phyloP scores from a whole-genome alignment of 1,284 basidiomycete species.

The Veloporphyrellus conicus region DNA sequence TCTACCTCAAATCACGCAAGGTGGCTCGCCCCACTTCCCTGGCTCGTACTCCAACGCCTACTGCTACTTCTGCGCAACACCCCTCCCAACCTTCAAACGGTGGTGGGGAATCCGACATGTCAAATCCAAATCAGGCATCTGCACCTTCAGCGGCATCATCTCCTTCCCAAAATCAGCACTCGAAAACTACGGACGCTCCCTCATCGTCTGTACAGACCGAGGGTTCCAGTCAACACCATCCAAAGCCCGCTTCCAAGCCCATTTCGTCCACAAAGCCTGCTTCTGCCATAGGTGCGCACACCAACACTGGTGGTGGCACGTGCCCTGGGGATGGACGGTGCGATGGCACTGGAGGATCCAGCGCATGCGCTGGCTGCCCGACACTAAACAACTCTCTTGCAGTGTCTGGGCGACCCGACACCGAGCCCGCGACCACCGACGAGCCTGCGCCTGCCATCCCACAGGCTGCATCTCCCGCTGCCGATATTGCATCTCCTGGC shows the following conservation, averaged over 20 bases:
- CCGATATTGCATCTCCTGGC: slow-evolving; percentile 32
- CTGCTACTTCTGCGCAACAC: slow-evolving; percentile 34
- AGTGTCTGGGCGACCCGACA: slow-evolving; percentile 39
- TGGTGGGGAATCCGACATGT: slow-evolving; percentile 32
- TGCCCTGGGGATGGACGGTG: slow-evolving; percentile 95
- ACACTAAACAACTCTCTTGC: slow-evolving; percentile 82
- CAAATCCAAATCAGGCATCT: slow-evolving; percentile 34
- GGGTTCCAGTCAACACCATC: slow-evolving; percentile 23
- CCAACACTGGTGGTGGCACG: slow-evolving; percentile 55
- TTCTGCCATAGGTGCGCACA: slow-evolving; percentile 30
- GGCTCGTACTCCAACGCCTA: slow-evolving; percentile 39
- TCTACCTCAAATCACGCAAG: slow-evolving; percentile 66
- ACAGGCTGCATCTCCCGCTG: slow-evolving; percentile 21
- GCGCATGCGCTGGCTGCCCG: slow-evolving; percentile 88
- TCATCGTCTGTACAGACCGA: slow-evolving; percentile 27
- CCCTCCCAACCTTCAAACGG: slow-evolving; percentile 28
- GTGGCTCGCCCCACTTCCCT: slow-evolving; percentile 51
- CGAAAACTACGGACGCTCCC: slow-evolving; percentile 30
- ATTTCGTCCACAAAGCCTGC: slow-evolving; percentile 21
- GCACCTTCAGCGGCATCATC: slow-evolving; percentile 22
- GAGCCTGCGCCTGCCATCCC: slow-evolving; percentile 15
- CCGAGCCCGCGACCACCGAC: slow-evolving; percentile 27
- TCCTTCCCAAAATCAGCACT: slow-evolving; percentile 32
- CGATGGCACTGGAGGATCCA: slow-evolving; percentile 89
- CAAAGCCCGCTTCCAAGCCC: slow-evolving; percentile 26